Percentiles rank a stretch among this genome's conserved stretches.
phyloP scores from a whole-genome alignment of 164 flowering plant genomes.

The Vitis rupestris region DNA sequence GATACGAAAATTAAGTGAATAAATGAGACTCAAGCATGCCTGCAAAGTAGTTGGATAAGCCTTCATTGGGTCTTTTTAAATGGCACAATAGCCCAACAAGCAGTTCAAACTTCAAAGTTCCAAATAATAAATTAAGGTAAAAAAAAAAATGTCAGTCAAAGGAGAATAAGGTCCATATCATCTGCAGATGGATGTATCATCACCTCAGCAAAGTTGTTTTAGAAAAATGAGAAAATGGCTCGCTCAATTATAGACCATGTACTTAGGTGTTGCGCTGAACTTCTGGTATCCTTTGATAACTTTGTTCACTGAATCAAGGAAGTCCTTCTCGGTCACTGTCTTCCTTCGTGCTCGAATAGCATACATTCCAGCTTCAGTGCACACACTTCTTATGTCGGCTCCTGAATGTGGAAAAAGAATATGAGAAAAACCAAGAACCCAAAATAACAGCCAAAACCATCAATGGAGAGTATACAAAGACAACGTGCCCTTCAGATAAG shows the following conservation, averaged over 20 bases:
- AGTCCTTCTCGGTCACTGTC: slow-evolving; percentile 96
- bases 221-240: not conserved
- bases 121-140: too few relatives aligned
- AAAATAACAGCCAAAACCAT: not conserved
- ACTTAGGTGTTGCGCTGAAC: slow-evolving; percentile 97
- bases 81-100: too few relatives aligned
- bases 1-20: too few relatives aligned
- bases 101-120: too few relatives aligned
- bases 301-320: slow-evolving; percentile 94
- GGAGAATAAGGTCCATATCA: too few relatives aligned
- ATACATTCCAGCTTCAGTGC: slow-evolving; percentile 99
- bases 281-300: slow-evolving; percentile 98
- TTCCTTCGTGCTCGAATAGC: slow-evolving; percentile 92
- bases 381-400: slow-evolving; percentile 95
- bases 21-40: too few relatives aligned
- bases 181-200: too few relatives aligned
- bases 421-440: slow-evolving; percentile 1
- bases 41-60: too few relatives aligned
- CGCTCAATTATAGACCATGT: slow-evolving; percentile 89
- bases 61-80: too few relatives aligned
- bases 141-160: too few relatives aligned
- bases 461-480: not conserved
- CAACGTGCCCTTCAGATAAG: too few relatives aligned
- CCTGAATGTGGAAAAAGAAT: slow-evolving; percentile 40
- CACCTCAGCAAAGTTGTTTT: not conserved